Base-by-base conservation (phyloP, 2,329 filamentous ascomycete genomes). In the Paecilomyces dactylethromorphus region DNA sequence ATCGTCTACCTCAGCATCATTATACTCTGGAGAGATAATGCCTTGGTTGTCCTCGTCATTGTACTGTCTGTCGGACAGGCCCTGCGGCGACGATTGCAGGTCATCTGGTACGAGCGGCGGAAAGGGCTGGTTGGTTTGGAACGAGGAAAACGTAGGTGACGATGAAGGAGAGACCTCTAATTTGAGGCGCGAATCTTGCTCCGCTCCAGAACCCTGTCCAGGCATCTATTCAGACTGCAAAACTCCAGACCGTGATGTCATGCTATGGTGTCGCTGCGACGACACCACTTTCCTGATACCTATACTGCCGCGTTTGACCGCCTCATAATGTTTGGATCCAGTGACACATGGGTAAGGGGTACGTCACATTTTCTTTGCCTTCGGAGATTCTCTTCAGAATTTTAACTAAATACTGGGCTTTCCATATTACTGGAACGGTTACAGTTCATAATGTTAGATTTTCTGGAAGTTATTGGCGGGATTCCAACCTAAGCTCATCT, bases 41-140 rank as follows among this genome's bases (percentile, higher is more conserved):
- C 65, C 66, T 31, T 67, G 65, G 15, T 70, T 71, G 32, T 69
- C 68, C 29, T 71, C 68, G 18, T 67, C 65, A 11, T 61, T 57
- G 26, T 64, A 69, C 49, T 51, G 54, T 33, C 59, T 56, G 35
- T 62, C 56, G 22, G 56, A 62, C 33, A 58, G 52, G 55, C 58
- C 58, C 35, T 62, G 58, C 22, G 54, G 33, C 29, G 56, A 56
- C 35, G 61, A 58, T 49, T 63, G 63, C n/a, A 65, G 58, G 24
- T 68, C 67, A 57, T 71, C 67, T 2, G 65, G 56, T 4, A 66
- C 62, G 29, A 73, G 62, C 13, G 68, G 69, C 5, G 71, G 71
- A 55, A 73, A 73, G 3, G 71, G 71, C 59, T 72, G 71, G 26
- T 72, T 71, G n/a, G 66, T 60, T 31, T 72, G 69, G 18, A 66